Percentiles rank a stretch among this genome's conserved stretches.
These are phyloP conservation scores for Puccinia novopanici DNA, from an alignment of 1,284 basidiomycete species.

Conservation along the genomic window DNA sequence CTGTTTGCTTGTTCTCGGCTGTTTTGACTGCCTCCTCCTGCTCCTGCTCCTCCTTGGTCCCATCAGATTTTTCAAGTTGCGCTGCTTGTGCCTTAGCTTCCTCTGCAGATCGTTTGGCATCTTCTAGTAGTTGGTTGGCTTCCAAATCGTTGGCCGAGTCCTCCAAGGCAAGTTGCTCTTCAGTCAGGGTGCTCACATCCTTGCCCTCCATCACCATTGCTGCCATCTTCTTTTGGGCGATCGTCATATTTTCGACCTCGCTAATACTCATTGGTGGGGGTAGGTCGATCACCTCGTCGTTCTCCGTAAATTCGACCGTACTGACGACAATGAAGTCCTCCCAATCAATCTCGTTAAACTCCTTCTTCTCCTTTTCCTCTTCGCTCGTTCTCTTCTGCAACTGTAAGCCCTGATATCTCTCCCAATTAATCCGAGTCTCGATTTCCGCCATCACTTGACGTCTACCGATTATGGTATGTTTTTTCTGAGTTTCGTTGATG, in stretches of 20 bases:
- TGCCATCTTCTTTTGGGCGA: constrained; percentile 96
- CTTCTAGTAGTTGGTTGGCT: constrained; percentile 73
- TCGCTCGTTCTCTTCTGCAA: constrained; percentile 84
- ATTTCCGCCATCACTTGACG: constrained; percentile 78
- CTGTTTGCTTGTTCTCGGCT: constrained; percentile 60
- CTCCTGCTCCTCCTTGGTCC: constrained; percentile 72
- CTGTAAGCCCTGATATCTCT: constrained; percentile 76
- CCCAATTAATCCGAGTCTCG: constrained; percentile 81
- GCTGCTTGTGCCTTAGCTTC: constrained; percentile 74
- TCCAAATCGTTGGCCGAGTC: constrained; percentile 62
- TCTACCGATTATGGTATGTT: constrained; percentile 63
- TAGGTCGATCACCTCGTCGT: constrained; percentile 81
- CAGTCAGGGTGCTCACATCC: constrained; percentile 76
- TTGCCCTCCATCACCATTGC: constrained; percentile 93
- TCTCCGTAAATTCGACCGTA: constrained; percentile 95
- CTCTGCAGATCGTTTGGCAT: constrained; percentile 67
- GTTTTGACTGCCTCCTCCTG: constrained; percentile 73
- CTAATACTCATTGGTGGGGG: constrained; percentile 92
- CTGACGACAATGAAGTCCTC: constrained; percentile 98
- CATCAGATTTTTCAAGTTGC: constrained; percentile 70
- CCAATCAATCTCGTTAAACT: constrained; percentile 98
- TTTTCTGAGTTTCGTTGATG: constrained; percentile 61
- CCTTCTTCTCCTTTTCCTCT: constrained; percentile 80
- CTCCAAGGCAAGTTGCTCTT: constrained; percentile 71
- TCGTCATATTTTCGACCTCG: constrained; percentile 92